These are phyloP conservation scores for Cadophora gregata DNA, from an alignment of 2,329 filamentous ascomycete species.

Conservation along the genomic window DNA sequence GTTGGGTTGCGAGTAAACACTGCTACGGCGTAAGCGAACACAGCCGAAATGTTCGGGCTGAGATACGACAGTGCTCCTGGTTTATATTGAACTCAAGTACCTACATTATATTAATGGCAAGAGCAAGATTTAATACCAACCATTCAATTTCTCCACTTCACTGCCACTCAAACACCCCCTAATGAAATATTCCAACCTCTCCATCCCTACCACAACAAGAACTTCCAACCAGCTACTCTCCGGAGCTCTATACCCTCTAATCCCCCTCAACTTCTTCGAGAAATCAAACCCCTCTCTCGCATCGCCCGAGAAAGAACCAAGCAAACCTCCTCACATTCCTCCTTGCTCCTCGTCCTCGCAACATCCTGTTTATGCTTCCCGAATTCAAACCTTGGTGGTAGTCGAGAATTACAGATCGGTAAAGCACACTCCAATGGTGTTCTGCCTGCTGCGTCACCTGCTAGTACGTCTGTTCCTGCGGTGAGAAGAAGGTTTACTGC, in stretches of 20 bases:
- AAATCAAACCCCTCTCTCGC: background rate
- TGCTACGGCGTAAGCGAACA: no score
- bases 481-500: background rate
- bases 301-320: background rate
- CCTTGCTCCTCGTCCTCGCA: no score
- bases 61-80: no score
- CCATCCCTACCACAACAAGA: background rate
- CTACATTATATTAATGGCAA: no score
- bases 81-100: no score
- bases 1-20: no score
- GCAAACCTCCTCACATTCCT: background rate
- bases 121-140: background rate
- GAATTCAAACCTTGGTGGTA: no score
- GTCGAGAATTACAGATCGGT: background rate
- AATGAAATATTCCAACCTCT: background rate
- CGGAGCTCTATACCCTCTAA: background rate
- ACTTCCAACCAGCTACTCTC: background rate
- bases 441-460: background rate
- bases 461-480: background rate
- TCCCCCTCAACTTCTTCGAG: background rate
- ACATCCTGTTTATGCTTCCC: background rate
- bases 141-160: background rate
- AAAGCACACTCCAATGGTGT: background rate
- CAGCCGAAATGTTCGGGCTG: no score
- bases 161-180: background rate